These are phyloP conservation scores for Chaetomiaceae sp. DNA, from an alignment of 2,329 filamentous ascomycete species.

Conservation along the genomic window DNA sequence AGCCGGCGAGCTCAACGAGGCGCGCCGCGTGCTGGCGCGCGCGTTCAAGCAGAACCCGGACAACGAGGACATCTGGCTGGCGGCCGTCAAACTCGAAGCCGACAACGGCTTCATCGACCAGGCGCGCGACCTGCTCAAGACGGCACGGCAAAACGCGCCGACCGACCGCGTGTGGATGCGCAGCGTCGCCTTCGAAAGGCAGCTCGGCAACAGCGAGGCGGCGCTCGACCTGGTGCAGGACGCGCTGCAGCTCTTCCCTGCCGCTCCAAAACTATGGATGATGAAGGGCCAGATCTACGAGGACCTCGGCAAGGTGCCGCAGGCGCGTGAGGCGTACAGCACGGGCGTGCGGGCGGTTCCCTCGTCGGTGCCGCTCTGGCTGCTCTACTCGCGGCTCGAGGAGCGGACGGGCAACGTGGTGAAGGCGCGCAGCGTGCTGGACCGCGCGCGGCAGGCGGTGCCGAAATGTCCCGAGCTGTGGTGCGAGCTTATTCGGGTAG, in stretches of 20 bases:
- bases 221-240: conserved; percentile 85
- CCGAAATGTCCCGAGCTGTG: conserved; percentile 82
- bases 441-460: conserved; percentile 81
- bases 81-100: conserved; percentile 92
- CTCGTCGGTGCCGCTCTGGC: conserved; percentile 80
- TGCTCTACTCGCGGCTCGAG: conserved; percentile 83
- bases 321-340: conserved; percentile 85
- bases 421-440: conserved; percentile 90
- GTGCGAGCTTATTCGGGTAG: conserved; percentile 90
- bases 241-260: conserved; percentile 80
- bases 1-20: conserved; percentile 79
- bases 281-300: conserved; percentile 99
- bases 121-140: conserved; percentile 74
- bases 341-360: conserved; percentile 85
- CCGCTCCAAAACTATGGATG: conserved; percentile 90
- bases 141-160: conserved; percentile 80
- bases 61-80: conserved; percentile 97
- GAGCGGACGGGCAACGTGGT: conserved; percentile 78
- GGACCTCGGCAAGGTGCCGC: conserved; percentile 68
- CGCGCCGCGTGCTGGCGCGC: conserved; percentile 75
- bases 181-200: conserved; percentile 87
- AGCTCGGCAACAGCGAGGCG: conserved; percentile 71
- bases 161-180: conserved; percentile 98
- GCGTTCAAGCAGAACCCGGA: conserved; percentile 95
- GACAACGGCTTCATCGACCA: conserved; percentile 80